Base-by-base conservation (phyloP, 805 yeast species). In the Suhomyces vadensis region DNA sequence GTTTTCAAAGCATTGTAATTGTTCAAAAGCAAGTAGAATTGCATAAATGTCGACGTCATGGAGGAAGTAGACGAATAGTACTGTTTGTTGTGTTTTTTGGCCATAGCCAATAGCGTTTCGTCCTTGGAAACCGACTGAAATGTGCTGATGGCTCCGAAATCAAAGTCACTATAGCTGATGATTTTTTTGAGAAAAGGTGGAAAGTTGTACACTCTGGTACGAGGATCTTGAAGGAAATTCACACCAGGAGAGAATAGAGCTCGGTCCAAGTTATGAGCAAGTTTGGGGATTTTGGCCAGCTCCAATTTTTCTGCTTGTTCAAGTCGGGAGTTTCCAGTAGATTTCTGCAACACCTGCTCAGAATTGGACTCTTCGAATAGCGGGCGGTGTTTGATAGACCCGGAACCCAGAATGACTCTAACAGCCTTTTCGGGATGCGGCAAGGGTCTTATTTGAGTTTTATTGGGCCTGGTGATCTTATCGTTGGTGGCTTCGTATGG, bases 61-160 rank as follows among this genome's bases (percentile, higher is more conserved):
- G 96, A 86, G 14, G 95, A 86, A 0, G 98, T 90, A 1, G 97
- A 89, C 1, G 95, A 86, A 46, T 77, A 79, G 58, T 74, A 92
- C 44, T 57, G 62, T 58, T 54, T 69, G 33, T 52, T 54, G 39
- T 45, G 51, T 37, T 50, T 45, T 14, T 54, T 51, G 0, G 92
- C 82, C 7, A 85, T 60, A 4, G 68, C 42, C 1, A 77, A 54
- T 37, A 92, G 68, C 0, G 56, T 56, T 9, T 57, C 48, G 65
- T 92, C 97, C 54, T 78, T 78, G 3, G 87, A 78, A 0, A 95
- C 82, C 0, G 88, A 75, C 6, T 82, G 75, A 54, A 83, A 91
- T 3, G 68, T 64, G 1, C 80, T 64, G 21, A 86, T 63, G 29
- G 74, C 67, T 24, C 76, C 72, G 55, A 82, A 82, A 56, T 87